These are phyloP conservation scores for Ambrosia artemisiifolia DNA, from an alignment of 129 eudicot species.

Conservation along the genomic window DNA sequence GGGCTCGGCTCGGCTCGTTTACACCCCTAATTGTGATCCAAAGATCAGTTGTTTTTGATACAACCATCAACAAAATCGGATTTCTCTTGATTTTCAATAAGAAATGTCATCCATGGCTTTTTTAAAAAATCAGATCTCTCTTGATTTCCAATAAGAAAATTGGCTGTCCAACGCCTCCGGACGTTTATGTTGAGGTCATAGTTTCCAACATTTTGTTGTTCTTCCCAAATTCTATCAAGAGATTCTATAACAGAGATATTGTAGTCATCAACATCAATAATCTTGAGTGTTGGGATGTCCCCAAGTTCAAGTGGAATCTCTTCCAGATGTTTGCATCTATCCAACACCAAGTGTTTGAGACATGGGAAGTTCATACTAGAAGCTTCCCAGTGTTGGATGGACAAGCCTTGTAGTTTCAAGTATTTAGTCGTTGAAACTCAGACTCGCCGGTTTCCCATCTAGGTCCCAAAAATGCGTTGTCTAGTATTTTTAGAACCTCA, in stretches of 20 bases:
- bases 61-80: no score
- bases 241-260: background rate
- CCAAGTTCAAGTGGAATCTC: slow-evolving; percentile 29
- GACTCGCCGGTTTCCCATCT: slow-evolving; percentile 30
- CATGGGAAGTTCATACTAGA: slow-evolving; percentile 22
- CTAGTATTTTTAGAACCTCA: slow-evolving; percentile 33
- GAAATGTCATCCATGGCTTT: no score
- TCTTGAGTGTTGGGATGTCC: slow-evolving; percentile 23
- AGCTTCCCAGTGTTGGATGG: slow-evolving; percentile 19
- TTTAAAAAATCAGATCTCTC: no score
- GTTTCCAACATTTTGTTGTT: slow-evolving; percentile 17
- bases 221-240: background rate
- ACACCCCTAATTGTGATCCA: no score
- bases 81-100: no score
- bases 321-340: slow-evolving; percentile 11
- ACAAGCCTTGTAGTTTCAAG: slow-evolving; percentile 13
- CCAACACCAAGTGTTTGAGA: slow-evolving; percentile 20
- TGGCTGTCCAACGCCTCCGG: background rate
- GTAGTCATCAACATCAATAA: slow-evolving; percentile 6
- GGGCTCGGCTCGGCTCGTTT: no score
- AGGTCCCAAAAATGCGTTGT: slow-evolving; percentile 33
- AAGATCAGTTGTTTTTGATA: no score
- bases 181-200: slow-evolving; percentile 12
- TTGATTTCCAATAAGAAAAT: no score
- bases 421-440: slow-evolving; percentile 29